These are phyloP conservation scores for Plenodomus biglobosus DNA, from an alignment of 2,329 filamentous ascomycete genomes.

Conservation along the genomic window DNA sequence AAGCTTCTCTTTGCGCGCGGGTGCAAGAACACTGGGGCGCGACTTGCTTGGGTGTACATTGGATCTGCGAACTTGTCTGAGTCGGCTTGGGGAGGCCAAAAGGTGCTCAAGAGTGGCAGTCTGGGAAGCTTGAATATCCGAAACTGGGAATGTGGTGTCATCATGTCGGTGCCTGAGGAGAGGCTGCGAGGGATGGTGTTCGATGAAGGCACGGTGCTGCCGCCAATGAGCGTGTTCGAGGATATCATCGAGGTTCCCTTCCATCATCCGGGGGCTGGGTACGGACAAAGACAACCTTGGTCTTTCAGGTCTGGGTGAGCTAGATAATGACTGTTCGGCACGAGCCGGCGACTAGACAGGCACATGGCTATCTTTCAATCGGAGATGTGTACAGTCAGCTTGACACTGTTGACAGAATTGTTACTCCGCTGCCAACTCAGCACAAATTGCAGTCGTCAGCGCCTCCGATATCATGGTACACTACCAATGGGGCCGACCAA, in stretches of 20 bases:
- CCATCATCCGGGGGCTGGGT: constrained; percentile 58
- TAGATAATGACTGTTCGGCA: too few species aligned
- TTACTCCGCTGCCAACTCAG: too few species aligned
- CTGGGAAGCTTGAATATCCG: constrained; percentile 70
- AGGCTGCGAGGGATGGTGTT: constrained; percentile 13
- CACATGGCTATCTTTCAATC: too few species aligned
- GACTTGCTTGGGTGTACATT: constrained; percentile 75
- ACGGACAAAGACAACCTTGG: constrained; percentile 52
- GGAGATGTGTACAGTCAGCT: too few species aligned
- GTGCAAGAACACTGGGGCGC: constrained; percentile 28
- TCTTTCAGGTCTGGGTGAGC: constrained; percentile 37
- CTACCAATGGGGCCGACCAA: too few species aligned
- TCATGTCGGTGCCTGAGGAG: constrained; percentile 60
- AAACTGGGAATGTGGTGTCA: constrained; percentile 95
- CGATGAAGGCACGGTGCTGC: constrained; percentile 13
- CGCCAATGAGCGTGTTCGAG: constrained; percentile 55
- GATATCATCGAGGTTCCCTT: constrained; percentile 65
- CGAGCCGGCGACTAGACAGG: too few species aligned
- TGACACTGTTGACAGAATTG: too few species aligned
- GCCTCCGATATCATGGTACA: too few species aligned
- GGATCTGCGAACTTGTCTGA: constrained; percentile 92
- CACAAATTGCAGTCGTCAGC: too few species aligned
- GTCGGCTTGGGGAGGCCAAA: constrained; percentile 85
- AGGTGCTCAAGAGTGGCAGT: constrained; percentile 67
- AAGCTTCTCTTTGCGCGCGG: constrained; percentile 62